These are phyloP conservation scores for Seminavis robusta DNA, from an alignment of 108 stramenopile genomes.

Conservation along the genomic window DNA sequence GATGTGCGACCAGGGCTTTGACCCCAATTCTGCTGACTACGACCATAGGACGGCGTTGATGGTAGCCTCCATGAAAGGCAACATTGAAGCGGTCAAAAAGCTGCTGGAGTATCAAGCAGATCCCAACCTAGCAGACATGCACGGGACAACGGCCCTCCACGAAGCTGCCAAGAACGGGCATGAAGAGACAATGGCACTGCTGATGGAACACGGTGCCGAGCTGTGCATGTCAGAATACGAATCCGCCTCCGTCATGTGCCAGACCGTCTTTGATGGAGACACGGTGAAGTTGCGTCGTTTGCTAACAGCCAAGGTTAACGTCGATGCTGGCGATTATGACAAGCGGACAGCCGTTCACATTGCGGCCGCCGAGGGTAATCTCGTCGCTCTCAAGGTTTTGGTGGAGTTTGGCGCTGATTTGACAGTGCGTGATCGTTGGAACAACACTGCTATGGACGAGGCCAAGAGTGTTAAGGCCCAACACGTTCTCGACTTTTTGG, in stretches of 20 bases:
- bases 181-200: slow-evolving; percentile 28
- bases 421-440: slow-evolving; percentile 43
- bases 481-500: slow-evolving; percentile 20
- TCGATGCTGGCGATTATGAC: slow-evolving; percentile 58
- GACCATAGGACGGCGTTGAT: slow-evolving; percentile 37
- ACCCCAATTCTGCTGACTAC: slow-evolving; percentile 34
- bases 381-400: slow-evolving; percentile 37
- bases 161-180: slow-evolving; percentile 36
- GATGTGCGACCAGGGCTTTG: slow-evolving; percentile 41
- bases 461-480: slow-evolving; percentile 19
- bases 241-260: slow-evolving; percentile 43
- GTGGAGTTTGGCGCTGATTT: slow-evolving; percentile 47
- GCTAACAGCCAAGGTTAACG: slow-evolving; percentile 41
- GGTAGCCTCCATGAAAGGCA: slow-evolving; percentile 38
- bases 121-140: slow-evolving; percentile 23
- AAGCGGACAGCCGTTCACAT: slow-evolving; percentile 50
- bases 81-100: slow-evolving; percentile 19
- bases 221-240: slow-evolving; percentile 34
- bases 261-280: slow-evolving; percentile 47
- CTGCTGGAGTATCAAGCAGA: slow-evolving; percentile 25
- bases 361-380: slow-evolving; percentile 53
- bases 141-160: slow-evolving; percentile 29
- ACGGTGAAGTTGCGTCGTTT: slow-evolving; percentile 31
- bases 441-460: slow-evolving; percentile 24
- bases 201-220: slow-evolving; percentile 31